Evolutionary conservation across 2,329 filamentous ascomycete species (phyloP), one percentile per base, ranked within the genome.

Genomic region (Hymenoscyphus fructigenus): DNA sequence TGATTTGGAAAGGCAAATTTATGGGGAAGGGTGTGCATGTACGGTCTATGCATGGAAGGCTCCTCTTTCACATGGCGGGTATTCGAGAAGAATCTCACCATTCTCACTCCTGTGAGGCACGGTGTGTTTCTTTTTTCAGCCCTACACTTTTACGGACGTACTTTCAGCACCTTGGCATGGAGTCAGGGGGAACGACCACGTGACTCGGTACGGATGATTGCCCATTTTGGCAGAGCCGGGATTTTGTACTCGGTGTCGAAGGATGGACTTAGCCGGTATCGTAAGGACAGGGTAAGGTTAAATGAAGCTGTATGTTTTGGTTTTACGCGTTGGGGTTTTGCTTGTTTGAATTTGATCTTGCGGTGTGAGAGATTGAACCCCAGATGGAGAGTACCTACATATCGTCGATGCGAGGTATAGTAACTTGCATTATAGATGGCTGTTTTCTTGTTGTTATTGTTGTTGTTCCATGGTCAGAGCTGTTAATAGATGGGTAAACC

Each of bases 71-170:
- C 41, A 41, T 15, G 41, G 1, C 41, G 41, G 41, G 41, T 47
- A 47, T 47, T 47, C 17, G 17, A 47, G 41, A 47, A 47, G 2
- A 47, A 20, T n/a, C 41, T 47, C 41, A 47, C 41, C 41, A 6
- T 47, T 47, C 41, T 47, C 41, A 47, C 41, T 7, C 41, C 41
- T 41, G 15, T 20, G 5, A 47, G 41, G 41, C 41, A 17, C 41
- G 41, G 41, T 47, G 41, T n/a, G 15, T 47, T 47, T 47, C 41
- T 47, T 47, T 47, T 47, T 47, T 47, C 41, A 47, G 41, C 41
- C 41, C 17, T 47, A 47, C 41, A 47, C 41, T 47, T 17, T n/a
- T 47, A 20, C 41, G 41, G 9, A 50, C 9, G 9, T 20, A 23
- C 17, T 3, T 10, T 23, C n/a, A 9, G 20, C 5, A 17, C n/a